Evolutionary conservation across 192 early-diverging fungal genomes (phyloP).

Genomic region (Rhizophagus clarus): DNA sequence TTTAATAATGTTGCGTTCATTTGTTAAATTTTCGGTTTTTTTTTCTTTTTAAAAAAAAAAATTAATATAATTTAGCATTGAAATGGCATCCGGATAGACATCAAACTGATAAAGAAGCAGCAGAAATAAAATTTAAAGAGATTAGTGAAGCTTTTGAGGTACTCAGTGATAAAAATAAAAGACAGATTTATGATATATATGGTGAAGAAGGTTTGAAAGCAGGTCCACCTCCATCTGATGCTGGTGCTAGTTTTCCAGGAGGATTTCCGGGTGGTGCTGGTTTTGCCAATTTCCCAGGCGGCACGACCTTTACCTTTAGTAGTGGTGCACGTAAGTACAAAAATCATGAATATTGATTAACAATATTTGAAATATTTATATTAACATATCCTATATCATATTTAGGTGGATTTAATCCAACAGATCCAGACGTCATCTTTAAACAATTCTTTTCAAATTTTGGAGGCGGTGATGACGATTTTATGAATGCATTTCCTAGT

Average conservation of each 20-base stretch:
- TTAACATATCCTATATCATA: not conserved
- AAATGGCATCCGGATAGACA: constrained; percentile 86
- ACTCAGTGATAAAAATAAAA: constrained; percentile 90
- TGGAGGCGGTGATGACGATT: constrained; percentile 47
- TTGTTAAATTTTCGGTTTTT: not conserved
- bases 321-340: constrained; percentile 31
- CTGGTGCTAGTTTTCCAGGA: constrained; percentile 57
- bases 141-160: constrained; percentile 98
- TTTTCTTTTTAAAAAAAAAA: not conserved
- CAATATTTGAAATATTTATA: not conserved
- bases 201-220: constrained; percentile 94
- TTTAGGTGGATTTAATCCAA: constrained; percentile 60
- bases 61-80: constrained; percentile 44
- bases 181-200: constrained; percentile 92
- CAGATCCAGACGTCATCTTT: constrained; percentile 91
- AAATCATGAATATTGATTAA: too few species aligned
- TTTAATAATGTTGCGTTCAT: not conserved
- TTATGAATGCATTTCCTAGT: constrained; percentile 37
- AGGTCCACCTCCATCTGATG: constrained; percentile 49
- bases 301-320: constrained; percentile 70
- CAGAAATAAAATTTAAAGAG: constrained; percentile 92
- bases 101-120: constrained; percentile 53
- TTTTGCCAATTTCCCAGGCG: constrained; percentile 43
- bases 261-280: constrained; percentile 46
- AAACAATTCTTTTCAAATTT: constrained; percentile 76